Evolutionary conservation across 768 basidiomycete genomes (phyloP).

Genomic region (Boletus sp.): DNA sequence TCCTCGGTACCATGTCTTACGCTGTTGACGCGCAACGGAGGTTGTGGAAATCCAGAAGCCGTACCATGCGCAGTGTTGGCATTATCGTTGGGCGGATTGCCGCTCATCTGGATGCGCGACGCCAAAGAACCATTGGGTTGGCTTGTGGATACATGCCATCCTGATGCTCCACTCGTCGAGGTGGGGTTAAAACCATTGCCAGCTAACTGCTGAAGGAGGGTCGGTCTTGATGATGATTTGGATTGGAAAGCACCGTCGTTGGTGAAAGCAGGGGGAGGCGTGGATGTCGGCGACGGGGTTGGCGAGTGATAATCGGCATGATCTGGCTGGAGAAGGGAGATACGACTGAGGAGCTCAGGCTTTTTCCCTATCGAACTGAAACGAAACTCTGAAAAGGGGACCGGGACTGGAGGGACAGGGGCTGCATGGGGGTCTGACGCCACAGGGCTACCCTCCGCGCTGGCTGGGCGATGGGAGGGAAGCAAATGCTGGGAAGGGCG

Average conservation of each 20-base stretch:
- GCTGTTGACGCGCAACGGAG: not conserved
- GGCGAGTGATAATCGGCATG: constrained; percentile 26
- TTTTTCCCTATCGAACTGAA: constrained; percentile 55
- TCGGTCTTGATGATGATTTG: constrained; percentile 18
- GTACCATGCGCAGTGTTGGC: not conserved
- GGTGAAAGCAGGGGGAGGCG: constrained; percentile 1
- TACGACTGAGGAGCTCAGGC: constrained; percentile 51
- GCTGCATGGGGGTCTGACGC: not conserved
- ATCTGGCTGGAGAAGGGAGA: constrained; percentile 38
- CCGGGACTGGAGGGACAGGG: constrained; percentile 14
- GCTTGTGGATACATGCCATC: not conserved
- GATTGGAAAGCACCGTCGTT: not conserved
- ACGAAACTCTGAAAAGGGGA: constrained; percentile 40
- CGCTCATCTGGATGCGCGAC: constrained; percentile 25
- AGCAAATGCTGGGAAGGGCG: constrained; percentile 27
- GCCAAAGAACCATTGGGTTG: constrained; percentile 19
- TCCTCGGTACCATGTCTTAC: not conserved
- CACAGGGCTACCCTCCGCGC: not conserved
- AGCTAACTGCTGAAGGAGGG: constrained; percentile 23
- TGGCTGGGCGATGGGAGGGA: constrained; percentile 6
- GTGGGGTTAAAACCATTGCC: not conserved
- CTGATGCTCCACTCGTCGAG: not conserved
- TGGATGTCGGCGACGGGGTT: constrained; percentile 21
- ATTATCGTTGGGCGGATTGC: not conserved
- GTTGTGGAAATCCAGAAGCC: not conserved